A percentile compares a stretch with the other conserved stretches of the same genome.
Evolutionary conservation across 202 grass and related monocot species (phyloP).

Genomic region (Bolboschoenoplectus hybrid): DNA sequence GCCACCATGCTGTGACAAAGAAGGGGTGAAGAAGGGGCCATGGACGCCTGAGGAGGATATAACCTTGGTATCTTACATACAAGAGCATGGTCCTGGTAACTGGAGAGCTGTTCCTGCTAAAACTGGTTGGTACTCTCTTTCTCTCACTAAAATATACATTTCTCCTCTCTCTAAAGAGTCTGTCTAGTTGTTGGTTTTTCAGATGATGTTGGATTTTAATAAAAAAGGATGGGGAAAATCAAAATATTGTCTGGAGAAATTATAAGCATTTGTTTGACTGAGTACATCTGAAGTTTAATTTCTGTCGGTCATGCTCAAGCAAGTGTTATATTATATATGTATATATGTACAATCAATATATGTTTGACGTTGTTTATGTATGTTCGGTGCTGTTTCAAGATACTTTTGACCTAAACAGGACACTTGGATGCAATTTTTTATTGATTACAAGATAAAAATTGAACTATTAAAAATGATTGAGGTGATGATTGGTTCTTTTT

Average conservation of each 20-base stretch:
- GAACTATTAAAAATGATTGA: not conserved
- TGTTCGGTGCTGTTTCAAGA: not conserved
- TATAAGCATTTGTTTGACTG: not conserved
- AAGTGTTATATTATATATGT: not conserved
- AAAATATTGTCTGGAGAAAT: not conserved
- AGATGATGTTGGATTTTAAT: not conserved
- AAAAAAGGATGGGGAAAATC: not conserved
- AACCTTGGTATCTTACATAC: conserved; percentile 82
- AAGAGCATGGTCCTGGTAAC: conserved; percentile 88
- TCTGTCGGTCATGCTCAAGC: not conserved
- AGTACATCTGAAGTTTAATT: not conserved
- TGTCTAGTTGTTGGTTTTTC: not conserved
- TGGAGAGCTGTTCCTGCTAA: conserved; percentile 69
- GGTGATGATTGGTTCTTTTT: not conserved
- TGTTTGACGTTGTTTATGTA: conserved; percentile 1
- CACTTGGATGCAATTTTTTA: not conserved
- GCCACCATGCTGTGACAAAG: conserved; percentile 88
- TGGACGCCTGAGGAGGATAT: conserved; percentile 97
- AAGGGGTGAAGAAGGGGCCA: conserved; percentile 92
- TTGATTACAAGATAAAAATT: not conserved
- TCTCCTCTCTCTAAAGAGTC: not conserved
- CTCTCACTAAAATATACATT: not conserved
- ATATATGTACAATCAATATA: not conserved
- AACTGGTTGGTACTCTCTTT: conserved; percentile 46
- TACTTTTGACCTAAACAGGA: not conserved